phyloP scores from a whole-genome alignment of 2,329 filamentous ascomycete genomes.

The Fusarium pseudoanthophilum region DNA sequence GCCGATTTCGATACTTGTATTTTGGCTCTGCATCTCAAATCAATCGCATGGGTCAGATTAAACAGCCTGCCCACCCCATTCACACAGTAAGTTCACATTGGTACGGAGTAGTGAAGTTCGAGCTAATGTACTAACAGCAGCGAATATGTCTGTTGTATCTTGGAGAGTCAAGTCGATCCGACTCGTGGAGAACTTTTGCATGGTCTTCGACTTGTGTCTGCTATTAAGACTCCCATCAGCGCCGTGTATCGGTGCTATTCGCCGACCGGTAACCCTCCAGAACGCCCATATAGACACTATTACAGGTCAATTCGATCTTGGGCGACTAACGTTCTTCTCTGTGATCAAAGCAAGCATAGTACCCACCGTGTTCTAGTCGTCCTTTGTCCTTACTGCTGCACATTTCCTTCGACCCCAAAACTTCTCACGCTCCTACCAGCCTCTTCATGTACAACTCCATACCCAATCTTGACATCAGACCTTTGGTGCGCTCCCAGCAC shows the following conservation, averaged over 20 bases:
- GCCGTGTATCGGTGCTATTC: background rate
- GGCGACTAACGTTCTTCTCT: background rate
- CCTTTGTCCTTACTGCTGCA: background rate
- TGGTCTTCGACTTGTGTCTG: too few relatives aligned
- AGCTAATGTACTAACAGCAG: too few relatives aligned
- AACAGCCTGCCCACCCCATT: too few relatives aligned
- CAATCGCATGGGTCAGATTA: too few relatives aligned
- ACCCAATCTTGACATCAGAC: background rate
- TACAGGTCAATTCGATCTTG: background rate
- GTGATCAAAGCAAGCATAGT: background rate
- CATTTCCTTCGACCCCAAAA: background rate
- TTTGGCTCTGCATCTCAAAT: background rate
- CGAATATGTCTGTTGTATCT: too few relatives aligned
- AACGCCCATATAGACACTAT: background rate
- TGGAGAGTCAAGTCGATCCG: too few relatives aligned
- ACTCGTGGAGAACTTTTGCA: too few relatives aligned
- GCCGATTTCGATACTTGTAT: background rate
- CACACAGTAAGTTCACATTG: too few relatives aligned
- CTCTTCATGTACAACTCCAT: background rate
- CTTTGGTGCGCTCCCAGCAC: fast-evolving
- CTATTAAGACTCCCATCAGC: too few relatives aligned
- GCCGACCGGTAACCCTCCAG: background rate
- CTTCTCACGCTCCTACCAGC: background rate
- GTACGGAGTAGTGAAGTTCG: too few relatives aligned
- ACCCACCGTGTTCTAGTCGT: too few relatives aligned